Conservation (phyloP, 2,329 filamentous ascomycete genomes). For the Ophioceras dolichostomum region DNA sequence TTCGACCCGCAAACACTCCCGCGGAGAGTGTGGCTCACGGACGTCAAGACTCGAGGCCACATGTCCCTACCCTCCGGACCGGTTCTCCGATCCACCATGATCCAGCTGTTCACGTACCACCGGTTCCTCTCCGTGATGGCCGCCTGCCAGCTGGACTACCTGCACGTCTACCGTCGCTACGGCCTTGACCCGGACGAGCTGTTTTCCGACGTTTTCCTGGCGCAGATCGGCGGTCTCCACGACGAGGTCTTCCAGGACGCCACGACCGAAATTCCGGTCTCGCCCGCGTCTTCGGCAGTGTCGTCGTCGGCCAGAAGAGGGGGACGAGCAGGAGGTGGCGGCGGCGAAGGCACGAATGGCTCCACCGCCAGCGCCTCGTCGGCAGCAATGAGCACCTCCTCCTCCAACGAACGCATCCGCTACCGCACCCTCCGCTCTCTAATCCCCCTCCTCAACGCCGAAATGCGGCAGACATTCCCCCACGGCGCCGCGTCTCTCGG, state of each 20-base stretch:
- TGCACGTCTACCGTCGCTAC: slow-evolving; percentile 59
- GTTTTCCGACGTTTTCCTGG: slow-evolving; percentile 72
- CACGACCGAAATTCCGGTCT: not conserved
- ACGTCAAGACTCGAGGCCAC: slow-evolving; percentile 73
- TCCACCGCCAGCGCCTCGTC: slow-evolving; percentile 1
- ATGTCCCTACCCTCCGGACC: slow-evolving; percentile 51
- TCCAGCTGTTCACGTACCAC: slow-evolving; percentile 87
- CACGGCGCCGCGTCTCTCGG: slow-evolving; percentile 33
- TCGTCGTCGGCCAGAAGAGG: too few relatives aligned
- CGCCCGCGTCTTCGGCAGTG: slow-evolving; percentile 3
- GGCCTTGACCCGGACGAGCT: slow-evolving; percentile 47
- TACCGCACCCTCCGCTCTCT: slow-evolving; percentile 37
- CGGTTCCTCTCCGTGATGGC: slow-evolving; percentile 70
- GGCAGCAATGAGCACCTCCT: not conserved
- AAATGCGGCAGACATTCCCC: slow-evolving; percentile 40
- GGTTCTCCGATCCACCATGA: slow-evolving; percentile 60
- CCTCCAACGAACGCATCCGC: slow-evolving; percentile 23
- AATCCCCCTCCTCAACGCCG: slow-evolving; percentile 28
- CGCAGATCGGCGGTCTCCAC: slow-evolving; percentile 58
- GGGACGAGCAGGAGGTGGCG: too few relatives aligned
- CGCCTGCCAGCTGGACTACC: slow-evolving; percentile 56
- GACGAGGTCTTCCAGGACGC: slow-evolving; percentile 49
- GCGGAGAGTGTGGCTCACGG: slow-evolving; percentile 56
- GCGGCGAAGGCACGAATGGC: slow-evolving; percentile 7
- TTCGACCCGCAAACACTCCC: not conserved